Conservation (phyloP, 1,284 basidiomycete genomes). For the Malassezia brasiliensis region DNA sequence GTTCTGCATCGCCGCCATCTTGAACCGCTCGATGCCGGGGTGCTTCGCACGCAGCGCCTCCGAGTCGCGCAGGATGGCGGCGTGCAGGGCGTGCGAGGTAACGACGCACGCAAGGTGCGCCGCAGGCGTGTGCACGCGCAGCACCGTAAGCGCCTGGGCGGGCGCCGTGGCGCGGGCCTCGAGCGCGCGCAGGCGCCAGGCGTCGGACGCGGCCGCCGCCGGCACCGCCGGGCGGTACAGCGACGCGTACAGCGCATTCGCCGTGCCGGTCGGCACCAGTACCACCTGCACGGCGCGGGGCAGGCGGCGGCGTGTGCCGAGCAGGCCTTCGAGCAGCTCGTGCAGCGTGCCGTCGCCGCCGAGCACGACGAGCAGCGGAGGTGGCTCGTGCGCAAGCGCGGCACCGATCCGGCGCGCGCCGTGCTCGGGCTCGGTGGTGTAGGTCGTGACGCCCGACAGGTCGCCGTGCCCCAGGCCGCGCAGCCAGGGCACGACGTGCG, state of each 20-base stretch:
- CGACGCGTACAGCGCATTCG: constrained; percentile 72
- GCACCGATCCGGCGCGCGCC: constrained; percentile 3
- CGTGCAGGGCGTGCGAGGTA: constrained; percentile 63
- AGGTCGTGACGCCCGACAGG: neutral
- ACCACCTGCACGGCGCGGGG: constrained; percentile 22
- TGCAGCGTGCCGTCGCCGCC: constrained; percentile 49
- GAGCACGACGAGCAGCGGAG: constrained; percentile 23
- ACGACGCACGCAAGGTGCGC: constrained; percentile 50
- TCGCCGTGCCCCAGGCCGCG: neutral
- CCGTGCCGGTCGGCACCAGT: constrained; percentile 70
- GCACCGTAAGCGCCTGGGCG: neutral
- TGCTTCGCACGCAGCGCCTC: constrained; percentile 59
- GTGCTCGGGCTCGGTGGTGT: constrained; percentile 2
- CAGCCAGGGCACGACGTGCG: neutral
- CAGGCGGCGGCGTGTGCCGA: neutral
- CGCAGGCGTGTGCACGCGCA: neutral
- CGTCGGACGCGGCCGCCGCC: neutral
- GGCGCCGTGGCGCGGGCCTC: neutral
- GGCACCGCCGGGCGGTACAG: constrained; percentile 18
- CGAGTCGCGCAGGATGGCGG: constrained; percentile 61
- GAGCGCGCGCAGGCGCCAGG: constrained; percentile 13
- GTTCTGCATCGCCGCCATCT: constrained; percentile 70
- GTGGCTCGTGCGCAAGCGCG: neutral
- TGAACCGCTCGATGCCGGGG: constrained; percentile 74
- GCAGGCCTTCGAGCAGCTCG: constrained; percentile 41